Evolutionary conservation across 805 yeast genomes (phyloP), one percentile per base, ranked within the genome.

Genomic region (Saccharomycopsis malanga): DNA sequence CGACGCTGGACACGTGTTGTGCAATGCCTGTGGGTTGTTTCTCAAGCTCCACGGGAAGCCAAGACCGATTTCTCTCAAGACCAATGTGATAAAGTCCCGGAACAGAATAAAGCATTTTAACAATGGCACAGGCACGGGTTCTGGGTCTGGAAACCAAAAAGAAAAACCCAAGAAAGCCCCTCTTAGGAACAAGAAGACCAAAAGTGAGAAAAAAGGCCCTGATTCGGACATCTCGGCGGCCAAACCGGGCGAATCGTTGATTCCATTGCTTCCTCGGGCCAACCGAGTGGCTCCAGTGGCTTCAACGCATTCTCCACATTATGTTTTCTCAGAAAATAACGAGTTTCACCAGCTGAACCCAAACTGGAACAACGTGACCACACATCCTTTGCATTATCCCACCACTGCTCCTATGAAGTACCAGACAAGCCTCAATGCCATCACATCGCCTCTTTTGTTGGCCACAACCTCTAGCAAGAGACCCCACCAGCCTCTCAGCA

Each of bases 21-120:
- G 98, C 64, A 89, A 89, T 67, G 98, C 98, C 7, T 87, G 96
- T 68, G 96, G 96, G 0, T 69, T 87, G 42, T 87, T 87, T 58
- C 67, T 88, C 50, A 89, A 89, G 65, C 73, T 89, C 36, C 98
- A 89, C 61, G 96, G 96, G 21, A 76, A 95, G 45, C 87, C 96
- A 34, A 73, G 98, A 58, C 97, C 98, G 4, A 88, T 88, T 46
- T 79, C 88, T 21, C 70, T 89, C 58, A 89, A 89, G 63, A 87
- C 96, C 9, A 95, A 89, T 66, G 88, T 89, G 24, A 89, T 89
- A 62, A 87, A 88, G 66, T 81, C 93, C 37, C 74, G 98, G 61
- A 89, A 89, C 61, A 75, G 98, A 58, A 83, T 84, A 58, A 81
- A 82, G 58, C 82, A 78, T 38, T 46, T 50, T 35, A 48, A 40